phyloP scores from a whole-genome alignment of 192 early-diverging fungal genomes.

The Coemansia sp. region DNA sequence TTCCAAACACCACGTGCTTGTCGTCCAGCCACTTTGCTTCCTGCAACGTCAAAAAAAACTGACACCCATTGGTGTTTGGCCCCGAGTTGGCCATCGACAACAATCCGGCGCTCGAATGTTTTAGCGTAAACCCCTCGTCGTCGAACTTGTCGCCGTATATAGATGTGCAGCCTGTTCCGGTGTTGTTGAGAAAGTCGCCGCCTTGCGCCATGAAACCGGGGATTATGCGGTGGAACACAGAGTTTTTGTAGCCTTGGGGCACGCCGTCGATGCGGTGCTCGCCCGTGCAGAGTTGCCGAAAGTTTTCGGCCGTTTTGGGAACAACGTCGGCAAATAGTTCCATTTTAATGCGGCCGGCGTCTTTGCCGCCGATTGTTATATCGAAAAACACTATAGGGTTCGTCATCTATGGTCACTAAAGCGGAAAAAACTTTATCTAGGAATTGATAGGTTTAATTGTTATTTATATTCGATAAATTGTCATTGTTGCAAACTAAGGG shows the following conservation, averaged over 20 bases:
- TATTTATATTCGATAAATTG: too few species aligned
- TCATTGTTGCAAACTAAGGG: not conserved
- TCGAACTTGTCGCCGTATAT: constrained; percentile 84
- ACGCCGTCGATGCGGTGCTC: constrained; percentile 78
- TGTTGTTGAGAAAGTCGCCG: constrained; percentile 69
- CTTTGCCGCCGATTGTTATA: constrained; percentile 47
- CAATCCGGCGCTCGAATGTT: constrained; percentile 63
- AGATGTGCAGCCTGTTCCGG: constrained; percentile 73
- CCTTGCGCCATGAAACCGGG: constrained; percentile 80
- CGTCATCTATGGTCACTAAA: constrained; percentile 49
- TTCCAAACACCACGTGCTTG: constrained; percentile 93
- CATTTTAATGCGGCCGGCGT: constrained; percentile 54
- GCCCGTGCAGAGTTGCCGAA: constrained; percentile 94
- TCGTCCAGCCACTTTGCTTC: constrained; percentile 82
- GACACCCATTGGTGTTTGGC: constrained; percentile 72
- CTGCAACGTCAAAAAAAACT: constrained; percentile 92
- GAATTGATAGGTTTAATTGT: too few species aligned
- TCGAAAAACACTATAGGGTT: constrained; percentile 60
- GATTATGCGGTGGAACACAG: constrained; percentile 72
- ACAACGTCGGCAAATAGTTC: constrained; percentile 59
- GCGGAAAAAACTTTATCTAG: not conserved
- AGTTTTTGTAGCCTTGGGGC: constrained; percentile 66
- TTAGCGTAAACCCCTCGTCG: constrained; percentile 90
- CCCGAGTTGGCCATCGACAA: constrained; percentile 75
- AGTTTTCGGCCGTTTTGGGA: constrained; percentile 92